Evolutionary conservation across 768 basidiomycete genomes (phyloP).

Genomic region (Suillus tomentosus): DNA sequence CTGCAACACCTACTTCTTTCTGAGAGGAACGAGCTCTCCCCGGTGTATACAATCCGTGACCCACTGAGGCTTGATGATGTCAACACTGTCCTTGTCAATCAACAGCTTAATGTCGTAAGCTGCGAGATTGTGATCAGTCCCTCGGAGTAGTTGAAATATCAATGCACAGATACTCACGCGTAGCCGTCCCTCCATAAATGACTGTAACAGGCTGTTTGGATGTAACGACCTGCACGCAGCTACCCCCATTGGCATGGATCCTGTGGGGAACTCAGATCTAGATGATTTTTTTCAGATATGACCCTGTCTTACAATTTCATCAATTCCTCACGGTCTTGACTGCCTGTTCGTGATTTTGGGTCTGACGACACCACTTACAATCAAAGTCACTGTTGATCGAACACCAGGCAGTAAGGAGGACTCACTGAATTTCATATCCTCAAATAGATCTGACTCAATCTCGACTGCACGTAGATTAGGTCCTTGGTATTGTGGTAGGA

Average conservation of each 20-base stretch:
- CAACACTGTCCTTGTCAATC: slow-evolving; percentile 67
- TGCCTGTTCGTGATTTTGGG: slow-evolving; percentile 66
- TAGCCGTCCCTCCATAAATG: slow-evolving; percentile 69
- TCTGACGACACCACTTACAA: slow-evolving; percentile 73
- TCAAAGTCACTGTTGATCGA: slow-evolving; percentile 4
- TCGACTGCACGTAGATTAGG: slow-evolving; percentile 60
- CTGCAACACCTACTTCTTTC: slow-evolving; percentile 55
- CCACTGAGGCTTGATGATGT: slow-evolving; percentile 84
- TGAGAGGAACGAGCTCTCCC: slow-evolving; percentile 58
- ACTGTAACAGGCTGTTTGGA: slow-evolving; percentile 55
- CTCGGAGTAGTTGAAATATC: slow-evolving; percentile 2
- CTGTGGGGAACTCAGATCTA: slow-evolving; percentile 37
- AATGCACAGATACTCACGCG: slow-evolving; percentile 49
- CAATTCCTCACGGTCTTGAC: slow-evolving; percentile 69
- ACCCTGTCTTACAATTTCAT: slow-evolving; percentile 55
- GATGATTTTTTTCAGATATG: not conserved
- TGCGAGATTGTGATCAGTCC: slow-evolving; percentile 24
- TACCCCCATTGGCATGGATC: slow-evolving; percentile 72
- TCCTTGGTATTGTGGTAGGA: slow-evolving; percentile 70
- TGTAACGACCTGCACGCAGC: slow-evolving; percentile 59
- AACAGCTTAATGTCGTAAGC: slow-evolving; percentile 72
- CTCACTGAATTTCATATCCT: slow-evolving; percentile 80
- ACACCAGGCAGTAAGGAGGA: slow-evolving; percentile 11
- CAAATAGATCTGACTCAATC: slow-evolving; percentile 67
- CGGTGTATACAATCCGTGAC: slow-evolving; percentile 72